Base-by-base conservation (phyloP, 2,329 filamentous ascomycete genomes). In the Penicillium sp. region DNA sequence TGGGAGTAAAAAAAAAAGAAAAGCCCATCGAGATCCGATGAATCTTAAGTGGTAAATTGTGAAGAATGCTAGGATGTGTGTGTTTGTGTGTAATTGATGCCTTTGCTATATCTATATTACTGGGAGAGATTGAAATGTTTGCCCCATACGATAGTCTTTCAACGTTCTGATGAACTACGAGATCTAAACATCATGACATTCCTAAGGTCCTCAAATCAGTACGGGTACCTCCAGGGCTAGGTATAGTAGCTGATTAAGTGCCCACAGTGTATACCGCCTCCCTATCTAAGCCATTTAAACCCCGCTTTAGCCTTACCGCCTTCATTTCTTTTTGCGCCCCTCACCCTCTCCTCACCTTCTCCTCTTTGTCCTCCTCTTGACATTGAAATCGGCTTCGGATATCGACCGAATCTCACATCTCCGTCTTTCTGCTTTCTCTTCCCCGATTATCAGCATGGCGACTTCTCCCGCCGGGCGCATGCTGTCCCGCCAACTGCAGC, bases 401-500 rank as follows among this genome's bases (percentile, higher is more conserved):
- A 31, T 27, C n/a, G 35, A 23, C 48, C 19, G 12, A 21, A 13
- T 15, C 35, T 21, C 7, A 39, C n/a, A 31, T 35, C 33, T 43
- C n/a, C 33, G 23, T 48, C 49, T 44, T n/a, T 31, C 21, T 19
- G 27, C 23, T 41, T 51, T 29, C 45, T 25, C 29, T 19, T 33
- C 33, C 17, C 41, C 21, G 6, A 29, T 27, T 35, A 39, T 47
- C 59, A 68, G 55, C 48, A 79, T 79, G 73, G 74, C 78, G 56
- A 77, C 77, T 41, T 75, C 79, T 48, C 65, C 73, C 36, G 73
- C 75, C 41, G 74, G 80, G 79, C 61, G 87, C 61, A 86, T 97
- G 63, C 86, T 99, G 47, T 81, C 84, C 67, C 87, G 90, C 57
- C 93, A 97, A 78, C 86, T 97, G 64, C 96, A 96, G 80, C 88